A percentile compares a stretch with the other conserved stretches of the same genome.
Conservation (phyloP, 805 yeast genomes). For the Candida loeiensis region DNA sequence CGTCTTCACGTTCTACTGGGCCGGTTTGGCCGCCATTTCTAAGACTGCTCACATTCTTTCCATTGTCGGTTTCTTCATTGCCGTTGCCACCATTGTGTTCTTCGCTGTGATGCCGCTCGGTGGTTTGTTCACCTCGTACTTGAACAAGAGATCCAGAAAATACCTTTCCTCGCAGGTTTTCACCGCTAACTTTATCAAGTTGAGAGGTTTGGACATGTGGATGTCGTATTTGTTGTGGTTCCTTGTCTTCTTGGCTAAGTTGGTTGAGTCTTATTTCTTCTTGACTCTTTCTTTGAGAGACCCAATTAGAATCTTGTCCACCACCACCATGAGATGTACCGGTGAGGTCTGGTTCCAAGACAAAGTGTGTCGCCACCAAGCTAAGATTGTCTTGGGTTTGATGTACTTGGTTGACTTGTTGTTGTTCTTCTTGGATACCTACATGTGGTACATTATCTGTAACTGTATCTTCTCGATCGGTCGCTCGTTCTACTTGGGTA, state of each 20-base stretch:
- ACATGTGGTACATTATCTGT: slow-evolving; percentile 96
- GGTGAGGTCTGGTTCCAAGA: slow-evolving; percentile 92
- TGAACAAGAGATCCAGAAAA: slow-evolving; percentile 81
- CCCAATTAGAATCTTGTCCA: slow-evolving; percentile 86
- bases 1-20: slow-evolving; percentile 79
- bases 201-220: slow-evolving; percentile 91
- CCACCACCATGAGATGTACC: slow-evolving; percentile 85
- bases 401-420: slow-evolving; percentile 91
- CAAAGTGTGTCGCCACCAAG: slow-evolving; percentile 76
- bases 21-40: slow-evolving; percentile 63
- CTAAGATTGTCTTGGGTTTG: slow-evolving; percentile 84
- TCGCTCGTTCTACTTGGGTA: slow-evolving; percentile 97
- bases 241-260: slow-evolving; percentile 84
- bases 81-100: slow-evolving; percentile 77
- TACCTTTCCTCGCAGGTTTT: slow-evolving; percentile 93
- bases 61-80: slow-evolving; percentile 85
- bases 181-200: slow-evolving; percentile 83
- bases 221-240: slow-evolving; percentile 91
- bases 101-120: slow-evolving; percentile 95
- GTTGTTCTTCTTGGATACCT: slow-evolving; percentile 97
- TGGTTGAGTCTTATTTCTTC: slow-evolving; percentile 87
- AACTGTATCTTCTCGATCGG: slow-evolving; percentile 96
- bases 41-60: slow-evolving; percentile 74
- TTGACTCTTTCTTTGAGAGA: slow-evolving; percentile 86
- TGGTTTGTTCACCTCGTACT: slow-evolving; percentile 89